Percentiles rank a stretch among this genome's conserved stretches.
Conservation (phyloP, 2,329 filamentous ascomycete genomes). For the Thermomyces lanuginosus region DNA sequence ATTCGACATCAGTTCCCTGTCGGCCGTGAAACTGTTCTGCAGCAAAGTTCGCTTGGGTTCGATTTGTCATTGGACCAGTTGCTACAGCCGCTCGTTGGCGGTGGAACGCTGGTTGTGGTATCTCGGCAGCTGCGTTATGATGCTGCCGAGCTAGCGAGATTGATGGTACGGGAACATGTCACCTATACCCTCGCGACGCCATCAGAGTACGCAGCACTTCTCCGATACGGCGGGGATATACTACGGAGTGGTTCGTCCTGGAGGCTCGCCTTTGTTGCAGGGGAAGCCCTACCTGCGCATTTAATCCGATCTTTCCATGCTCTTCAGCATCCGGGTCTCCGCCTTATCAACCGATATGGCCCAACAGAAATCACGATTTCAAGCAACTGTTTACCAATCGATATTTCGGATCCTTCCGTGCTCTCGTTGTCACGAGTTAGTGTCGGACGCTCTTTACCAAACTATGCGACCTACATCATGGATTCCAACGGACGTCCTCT, state of each 20-base stretch:
- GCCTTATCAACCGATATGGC: constrained; percentile 7
- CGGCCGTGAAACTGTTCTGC: constrained; percentile 5
- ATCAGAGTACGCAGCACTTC: constrained; percentile 9
- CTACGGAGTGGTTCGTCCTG: constrained; percentile 2
- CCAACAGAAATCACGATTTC: constrained; percentile 8
- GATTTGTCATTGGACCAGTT: constrained; percentile 9
- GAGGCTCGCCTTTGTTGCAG: constrained; percentile 3
- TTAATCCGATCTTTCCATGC: constrained; percentile 3
- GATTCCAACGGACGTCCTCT: constrained; percentile 23
- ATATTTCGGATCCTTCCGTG: too few species aligned
- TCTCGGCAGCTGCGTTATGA: constrained; percentile 3
- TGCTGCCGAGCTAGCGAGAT: constrained; percentile 5
- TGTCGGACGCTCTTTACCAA: constrained; percentile 17
- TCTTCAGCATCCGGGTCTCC: constrained; percentile 5
- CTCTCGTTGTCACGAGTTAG: too few species aligned
- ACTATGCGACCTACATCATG: constrained; percentile 24
- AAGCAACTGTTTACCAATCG: constrained; percentile 23
- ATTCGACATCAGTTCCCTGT: constrained; percentile 4
- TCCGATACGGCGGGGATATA: constrained; percentile 7
- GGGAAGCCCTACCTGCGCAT: constrained; percentile 1
- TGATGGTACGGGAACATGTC: constrained; percentile 8
- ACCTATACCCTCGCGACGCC: constrained; percentile 10
- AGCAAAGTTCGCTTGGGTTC: constrained; percentile 8
- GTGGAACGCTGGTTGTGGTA: constrained; percentile 8
- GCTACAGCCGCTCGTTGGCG: constrained; percentile 7